A percentile compares a stretch with the other conserved stretches of the same genome.
These are phyloP conservation scores for Didymella pinodella DNA, from an alignment of 2,329 filamentous ascomycete species.

Conservation along the genomic window DNA sequence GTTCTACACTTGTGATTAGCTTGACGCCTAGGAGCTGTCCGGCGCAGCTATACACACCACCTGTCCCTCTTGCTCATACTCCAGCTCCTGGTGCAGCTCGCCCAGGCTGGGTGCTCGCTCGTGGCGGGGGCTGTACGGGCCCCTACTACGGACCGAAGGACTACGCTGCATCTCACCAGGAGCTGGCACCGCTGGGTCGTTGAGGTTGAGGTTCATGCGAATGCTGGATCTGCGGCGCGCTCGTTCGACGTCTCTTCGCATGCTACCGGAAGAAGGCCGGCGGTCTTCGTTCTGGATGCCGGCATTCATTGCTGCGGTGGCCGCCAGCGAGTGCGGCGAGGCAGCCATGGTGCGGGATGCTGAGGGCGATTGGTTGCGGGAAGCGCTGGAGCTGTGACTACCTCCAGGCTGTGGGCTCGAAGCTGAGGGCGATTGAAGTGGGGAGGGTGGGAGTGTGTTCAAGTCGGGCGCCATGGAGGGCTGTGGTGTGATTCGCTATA, in stretches of 20 bases:
- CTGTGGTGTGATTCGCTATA: conserved; percentile 23
- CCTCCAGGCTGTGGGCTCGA: conserved; percentile 22
- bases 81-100: conserved; percentile 79
- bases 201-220: conserved; percentile 76
- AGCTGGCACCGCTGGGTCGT: conserved; percentile 71
- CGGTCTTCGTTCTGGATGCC: conserved; percentile 71
- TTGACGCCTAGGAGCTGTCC: no score
- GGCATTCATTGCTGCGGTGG: conserved; percentile 79
- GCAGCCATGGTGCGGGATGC: conserved; percentile 60
- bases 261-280: conserved; percentile 59
- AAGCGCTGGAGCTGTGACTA: conserved; percentile 10
- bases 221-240: conserved; percentile 72
- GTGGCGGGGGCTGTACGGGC: conserved; percentile 57
- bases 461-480: conserved; percentile 61
- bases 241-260: conserved; percentile 50
- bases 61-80: conserved; percentile 80
- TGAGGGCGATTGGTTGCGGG: conserved; percentile 41
- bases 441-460: conserved; percentile 65
- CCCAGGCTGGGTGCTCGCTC: conserved; percentile 74
- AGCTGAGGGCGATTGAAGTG: conserved; percentile 48
- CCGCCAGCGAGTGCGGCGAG: conserved; percentile 75
- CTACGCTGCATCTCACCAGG: conserved; percentile 73
- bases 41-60: conserved; percentile 61
- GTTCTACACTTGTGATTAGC: conserved; percentile 60
- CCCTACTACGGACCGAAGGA: conserved; percentile 36